phyloP scores from a whole-genome alignment of 2,329 filamentous ascomycete species.

The Amauroascus verrucosus region DNA sequence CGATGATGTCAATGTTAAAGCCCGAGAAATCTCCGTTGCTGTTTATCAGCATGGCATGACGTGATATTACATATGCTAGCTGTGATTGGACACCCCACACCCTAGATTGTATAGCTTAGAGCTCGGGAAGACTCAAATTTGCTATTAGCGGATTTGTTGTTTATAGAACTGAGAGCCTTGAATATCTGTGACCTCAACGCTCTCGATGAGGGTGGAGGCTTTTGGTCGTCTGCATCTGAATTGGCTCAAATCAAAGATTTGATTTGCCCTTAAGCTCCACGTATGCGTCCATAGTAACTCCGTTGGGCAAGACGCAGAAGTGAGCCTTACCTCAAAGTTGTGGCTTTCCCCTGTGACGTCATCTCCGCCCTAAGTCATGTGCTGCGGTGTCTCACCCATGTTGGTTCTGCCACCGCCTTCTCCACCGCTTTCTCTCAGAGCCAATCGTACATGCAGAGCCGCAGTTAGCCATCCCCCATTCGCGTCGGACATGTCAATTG shows the following conservation, averaged over 20 bases:
- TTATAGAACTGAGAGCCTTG: background rate
- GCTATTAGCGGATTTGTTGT: background rate
- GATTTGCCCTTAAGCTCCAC: background rate
- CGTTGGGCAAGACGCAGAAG: background rate
- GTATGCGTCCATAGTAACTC: background rate
- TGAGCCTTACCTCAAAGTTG: background rate
- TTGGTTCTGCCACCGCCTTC: background rate
- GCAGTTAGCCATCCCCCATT: background rate
- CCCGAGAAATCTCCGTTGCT: background rate
- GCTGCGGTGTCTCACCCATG: background rate
- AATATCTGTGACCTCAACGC: background rate
- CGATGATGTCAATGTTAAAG: slow-evolving; percentile 3
- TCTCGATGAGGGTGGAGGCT: background rate
- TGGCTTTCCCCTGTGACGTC: background rate
- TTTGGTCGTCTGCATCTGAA: background rate
- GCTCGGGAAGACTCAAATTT: background rate
- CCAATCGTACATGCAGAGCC: background rate
- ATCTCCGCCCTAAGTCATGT: background rate
- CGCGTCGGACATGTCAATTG: background rate
- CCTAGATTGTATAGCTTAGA: background rate
- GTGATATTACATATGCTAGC: background rate
- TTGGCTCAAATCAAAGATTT: background rate
- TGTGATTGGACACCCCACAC: background rate
- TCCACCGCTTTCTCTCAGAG: background rate
- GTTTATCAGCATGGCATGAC: background rate